Percentiles rank a stretch among this genome's conserved stretches.
phyloP scores from a whole-genome alignment of 176 grass and related monocot species.

The Dactylis glomerata region DNA sequence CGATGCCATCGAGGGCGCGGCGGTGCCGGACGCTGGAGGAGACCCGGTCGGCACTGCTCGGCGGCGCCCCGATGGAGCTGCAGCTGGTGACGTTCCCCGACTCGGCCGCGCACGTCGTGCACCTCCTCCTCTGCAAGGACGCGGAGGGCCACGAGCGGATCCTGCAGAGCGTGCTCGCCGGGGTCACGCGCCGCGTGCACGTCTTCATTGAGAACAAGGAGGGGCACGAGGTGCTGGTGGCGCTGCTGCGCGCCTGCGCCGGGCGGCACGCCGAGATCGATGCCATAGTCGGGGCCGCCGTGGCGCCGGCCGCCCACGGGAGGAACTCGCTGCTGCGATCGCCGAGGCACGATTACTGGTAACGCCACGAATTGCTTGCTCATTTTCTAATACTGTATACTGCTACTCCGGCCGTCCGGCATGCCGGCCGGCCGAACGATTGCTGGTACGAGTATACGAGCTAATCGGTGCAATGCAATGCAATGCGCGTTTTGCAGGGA shows the following conservation, averaged over 20 bases:
- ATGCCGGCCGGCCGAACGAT: no score
- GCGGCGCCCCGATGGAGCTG: not conserved
- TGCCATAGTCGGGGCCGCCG: not conserved
- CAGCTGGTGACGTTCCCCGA: not conserved
- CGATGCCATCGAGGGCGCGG: no score
- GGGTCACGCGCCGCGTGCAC: not conserved
- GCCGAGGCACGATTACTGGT: not conserved
- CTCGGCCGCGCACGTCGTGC: no score
- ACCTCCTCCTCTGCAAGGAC: no score
- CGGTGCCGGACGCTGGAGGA: no score
- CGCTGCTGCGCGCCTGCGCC: constrained; percentile 20
- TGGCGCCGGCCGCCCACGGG: no score
- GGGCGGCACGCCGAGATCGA: not conserved
- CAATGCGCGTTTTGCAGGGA: not conserved
- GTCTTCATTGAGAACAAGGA: no score
- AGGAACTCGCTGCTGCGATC: not conserved
- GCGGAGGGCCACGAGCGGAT: not conserved
- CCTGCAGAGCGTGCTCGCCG: constrained; percentile 16
- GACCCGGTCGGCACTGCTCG: not conserved
- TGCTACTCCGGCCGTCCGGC: no score
- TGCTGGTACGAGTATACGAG: no score
- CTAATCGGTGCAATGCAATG: not conserved
- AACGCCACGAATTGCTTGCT: not conserved
- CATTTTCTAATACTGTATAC: not conserved
- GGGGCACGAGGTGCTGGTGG: not conserved